Evolutionary conservation across 129 eudicot species (phyloP).

Genomic region (Sambucus nigra): DNA sequence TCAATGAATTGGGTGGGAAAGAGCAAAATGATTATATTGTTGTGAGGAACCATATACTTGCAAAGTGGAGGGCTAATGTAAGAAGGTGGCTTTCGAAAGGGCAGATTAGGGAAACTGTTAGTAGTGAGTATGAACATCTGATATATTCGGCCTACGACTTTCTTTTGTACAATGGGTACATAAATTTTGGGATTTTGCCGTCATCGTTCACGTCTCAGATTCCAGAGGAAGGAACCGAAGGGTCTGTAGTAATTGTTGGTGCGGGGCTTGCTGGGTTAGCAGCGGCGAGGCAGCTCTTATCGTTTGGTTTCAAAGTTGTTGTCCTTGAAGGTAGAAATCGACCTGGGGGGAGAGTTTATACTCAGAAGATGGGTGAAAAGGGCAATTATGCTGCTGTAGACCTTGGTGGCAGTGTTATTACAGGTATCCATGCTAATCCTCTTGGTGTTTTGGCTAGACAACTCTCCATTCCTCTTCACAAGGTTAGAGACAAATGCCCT

Average conservation of each 20-base stretch:
- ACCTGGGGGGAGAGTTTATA: slow-evolving; percentile 89
- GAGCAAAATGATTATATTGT: slow-evolving; percentile 84
- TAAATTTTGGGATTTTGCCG: slow-evolving; percentile 74
- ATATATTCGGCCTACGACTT: slow-evolving; percentile 71
- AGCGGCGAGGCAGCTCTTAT: slow-evolving; percentile 72
- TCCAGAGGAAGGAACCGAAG: slow-evolving; percentile 47
- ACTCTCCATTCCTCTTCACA: slow-evolving; percentile 80
- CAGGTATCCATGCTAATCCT: slow-evolving; percentile 95
- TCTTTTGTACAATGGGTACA: slow-evolving; percentile 68
- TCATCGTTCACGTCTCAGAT: slow-evolving; percentile 47
- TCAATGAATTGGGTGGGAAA: slow-evolving; percentile 54
- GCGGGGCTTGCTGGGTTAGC: slow-evolving; percentile 93
- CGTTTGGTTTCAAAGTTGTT: slow-evolving; percentile 71
- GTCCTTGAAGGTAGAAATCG: slow-evolving; percentile 83
- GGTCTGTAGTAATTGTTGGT: slow-evolving; percentile 67
- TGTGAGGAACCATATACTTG: slow-evolving; percentile 80
- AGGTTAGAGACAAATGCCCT: slow-evolving; percentile 83
- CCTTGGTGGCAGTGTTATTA: slow-evolving; percentile 95
- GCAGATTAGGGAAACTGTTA: slow-evolving; percentile 65
- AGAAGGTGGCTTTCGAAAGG: slow-evolving; percentile 64
- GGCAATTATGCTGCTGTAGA: slow-evolving; percentile 73
- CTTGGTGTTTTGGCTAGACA: slow-evolving; percentile 93
- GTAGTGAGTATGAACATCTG: slow-evolving; percentile 55
- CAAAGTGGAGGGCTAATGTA: slow-evolving; percentile 80
- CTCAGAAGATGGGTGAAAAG: slow-evolving; percentile 63